Evolutionary conservation across 176 grass and related monocot species (phyloP).

Genomic region (Themeda triandra): DNA sequence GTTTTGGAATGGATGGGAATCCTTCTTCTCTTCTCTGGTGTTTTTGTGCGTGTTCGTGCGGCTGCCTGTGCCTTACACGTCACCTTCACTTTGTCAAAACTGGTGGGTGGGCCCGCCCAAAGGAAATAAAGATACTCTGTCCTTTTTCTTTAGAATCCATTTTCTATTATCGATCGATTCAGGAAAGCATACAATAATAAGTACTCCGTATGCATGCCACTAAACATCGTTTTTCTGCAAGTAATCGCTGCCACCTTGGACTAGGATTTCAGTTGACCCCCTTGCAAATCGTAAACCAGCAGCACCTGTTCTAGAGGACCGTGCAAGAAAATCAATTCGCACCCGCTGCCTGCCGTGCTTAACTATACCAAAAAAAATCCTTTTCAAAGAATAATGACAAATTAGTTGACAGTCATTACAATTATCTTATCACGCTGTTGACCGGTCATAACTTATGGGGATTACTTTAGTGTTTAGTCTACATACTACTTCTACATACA

Average conservation of each 20-base stretch:
- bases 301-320: neutral
- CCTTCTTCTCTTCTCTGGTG: neutral
- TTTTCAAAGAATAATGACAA: neutral
- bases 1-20: neutral
- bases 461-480: no score
- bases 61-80: neutral
- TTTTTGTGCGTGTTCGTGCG: neutral
- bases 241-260: no score
- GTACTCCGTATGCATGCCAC: no score
- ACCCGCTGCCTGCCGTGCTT: neutral
- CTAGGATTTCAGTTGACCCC: no score
- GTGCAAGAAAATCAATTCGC: neutral
- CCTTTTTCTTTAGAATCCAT: no score
- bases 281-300: no score
- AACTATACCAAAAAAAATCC: neutral
- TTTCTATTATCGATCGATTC: no score
- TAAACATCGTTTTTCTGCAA: no score
- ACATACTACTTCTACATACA: no score
- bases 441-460: no score
- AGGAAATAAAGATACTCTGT: neutral
- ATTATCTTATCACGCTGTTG: no score
- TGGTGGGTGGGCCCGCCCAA: neutral
- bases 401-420: neutral
- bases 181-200: no score
- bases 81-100: neutral